Percentiles rank a stretch among this genome's conserved stretches.
These are phyloP conservation scores for Cardamine chenopodiifolia DNA, from an alignment of 345 rosid species.

Conservation along the genomic window DNA sequence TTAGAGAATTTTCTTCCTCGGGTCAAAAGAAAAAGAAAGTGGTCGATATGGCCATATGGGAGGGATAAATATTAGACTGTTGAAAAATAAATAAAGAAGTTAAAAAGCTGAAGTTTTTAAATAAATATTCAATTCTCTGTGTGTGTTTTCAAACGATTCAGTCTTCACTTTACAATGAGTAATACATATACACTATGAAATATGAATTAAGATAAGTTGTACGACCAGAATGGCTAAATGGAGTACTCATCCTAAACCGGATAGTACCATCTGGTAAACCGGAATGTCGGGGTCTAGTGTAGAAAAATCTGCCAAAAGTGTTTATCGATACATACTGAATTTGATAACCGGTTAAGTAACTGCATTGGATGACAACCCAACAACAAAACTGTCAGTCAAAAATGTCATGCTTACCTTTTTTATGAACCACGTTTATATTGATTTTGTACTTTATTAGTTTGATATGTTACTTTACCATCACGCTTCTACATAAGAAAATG, in stretches of 20 bases:
- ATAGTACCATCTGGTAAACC: no score
- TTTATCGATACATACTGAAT: no score
- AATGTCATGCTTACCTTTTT: background rate
- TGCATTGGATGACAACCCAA: background rate
- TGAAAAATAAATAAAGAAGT: background rate
- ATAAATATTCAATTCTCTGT: no score
- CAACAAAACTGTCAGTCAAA: background rate
- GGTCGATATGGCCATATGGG: background rate
- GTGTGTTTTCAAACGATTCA: background rate
- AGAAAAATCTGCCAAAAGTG: background rate
- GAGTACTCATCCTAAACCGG: background rate
- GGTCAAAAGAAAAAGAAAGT: slow-evolving; percentile 10
- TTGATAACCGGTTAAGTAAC: background rate
- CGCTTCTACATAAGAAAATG: background rate
- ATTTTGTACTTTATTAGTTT: background rate
- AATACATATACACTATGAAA: no score
- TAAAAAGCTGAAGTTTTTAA: background rate
- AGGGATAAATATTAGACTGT: background rate
- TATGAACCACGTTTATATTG: background rate
- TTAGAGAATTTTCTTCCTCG: background rate
- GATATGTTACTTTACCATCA: background rate
- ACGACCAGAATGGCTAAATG: no score
- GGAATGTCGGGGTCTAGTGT: background rate
- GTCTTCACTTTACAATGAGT: no score
- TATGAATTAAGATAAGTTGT: no score